Evolutionary conservation across 176 grass and related monocot genomes (phyloP).

Genomic region (Dendrocalamus sinicus): DNA sequence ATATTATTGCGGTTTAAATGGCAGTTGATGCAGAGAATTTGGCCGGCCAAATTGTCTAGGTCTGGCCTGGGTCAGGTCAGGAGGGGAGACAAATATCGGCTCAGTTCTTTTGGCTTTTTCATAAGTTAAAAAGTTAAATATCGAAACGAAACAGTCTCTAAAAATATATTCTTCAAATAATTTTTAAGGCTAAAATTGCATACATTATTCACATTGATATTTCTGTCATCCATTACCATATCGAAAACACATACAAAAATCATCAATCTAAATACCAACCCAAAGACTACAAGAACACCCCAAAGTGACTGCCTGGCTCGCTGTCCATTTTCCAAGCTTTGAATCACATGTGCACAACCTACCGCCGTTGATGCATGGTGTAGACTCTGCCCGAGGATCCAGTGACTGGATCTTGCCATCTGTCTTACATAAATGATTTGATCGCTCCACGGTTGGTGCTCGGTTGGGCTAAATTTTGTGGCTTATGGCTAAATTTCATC

Average conservation of each 20-base stretch:
- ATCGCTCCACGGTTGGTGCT: background rate
- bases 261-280: no score
- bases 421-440: background rate
- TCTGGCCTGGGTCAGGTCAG: slow-evolving; percentile 25
- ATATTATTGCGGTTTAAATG: background rate
- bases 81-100: background rate
- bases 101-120: no score
- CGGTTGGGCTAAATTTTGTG: no score
- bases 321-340: background rate
- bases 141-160: no score
- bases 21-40: slow-evolving; percentile 43
- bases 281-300: no score
- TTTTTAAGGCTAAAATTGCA: no score
- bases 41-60: slow-evolving; percentile 43
- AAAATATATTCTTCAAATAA: no score
- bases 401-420: background rate
- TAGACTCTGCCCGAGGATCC: background rate
- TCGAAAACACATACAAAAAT: no score
- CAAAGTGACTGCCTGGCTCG: background rate
- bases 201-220: no score
- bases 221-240: no score
- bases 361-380: background rate
- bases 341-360: background rate
- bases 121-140: no score
- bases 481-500: no score